These are phyloP conservation scores for Plasmodium falciparum DNA, from an alignment of 169 alveolate species.

Conservation along the genomic window DNA sequence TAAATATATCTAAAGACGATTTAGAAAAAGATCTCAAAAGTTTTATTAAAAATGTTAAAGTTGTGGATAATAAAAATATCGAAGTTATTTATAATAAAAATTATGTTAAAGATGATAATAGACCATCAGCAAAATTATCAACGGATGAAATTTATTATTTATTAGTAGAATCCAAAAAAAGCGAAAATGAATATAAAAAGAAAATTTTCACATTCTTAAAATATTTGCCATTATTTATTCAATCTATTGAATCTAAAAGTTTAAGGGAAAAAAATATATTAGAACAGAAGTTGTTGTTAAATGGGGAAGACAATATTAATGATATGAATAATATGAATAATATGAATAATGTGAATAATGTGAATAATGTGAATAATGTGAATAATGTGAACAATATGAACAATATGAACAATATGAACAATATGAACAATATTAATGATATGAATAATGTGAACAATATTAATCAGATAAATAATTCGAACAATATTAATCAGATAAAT, in stretches of 20 bases:
- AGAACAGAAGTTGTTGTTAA: conserved; percentile 18
- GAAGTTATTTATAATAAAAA: conserved; percentile 48
- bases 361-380: too few relatives aligned
- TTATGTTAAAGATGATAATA: conserved; percentile 24
- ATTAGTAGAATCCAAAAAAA: conserved; percentile 64
- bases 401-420: not conserved
- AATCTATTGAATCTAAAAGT: conserved; percentile 62
- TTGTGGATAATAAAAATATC: conserved; percentile 23
- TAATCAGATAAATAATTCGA: too few relatives aligned
- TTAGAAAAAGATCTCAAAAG: conserved; percentile 44
- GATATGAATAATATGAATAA: too few relatives aligned
- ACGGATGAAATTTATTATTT: conserved; percentile 68
- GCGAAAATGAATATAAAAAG: conserved; percentile 71
- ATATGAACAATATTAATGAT: not conserved
- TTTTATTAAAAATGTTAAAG: conserved; percentile 42
- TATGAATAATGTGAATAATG: too few relatives aligned
- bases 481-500: too few relatives aligned
- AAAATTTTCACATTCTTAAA: conserved; percentile 60
- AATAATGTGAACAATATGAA: not conserved
- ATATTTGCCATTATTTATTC: conserved; percentile 55
- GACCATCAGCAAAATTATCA: conserved; percentile 60
- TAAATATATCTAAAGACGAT: not conserved
- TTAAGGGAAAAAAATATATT: conserved; percentile 51
- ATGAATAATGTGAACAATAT: not conserved
- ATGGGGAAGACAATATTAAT: not conserved